phyloP scores from a whole-genome alignment of 2,329 filamentous ascomycete species.

The Sordariomycetes sp. region DNA sequence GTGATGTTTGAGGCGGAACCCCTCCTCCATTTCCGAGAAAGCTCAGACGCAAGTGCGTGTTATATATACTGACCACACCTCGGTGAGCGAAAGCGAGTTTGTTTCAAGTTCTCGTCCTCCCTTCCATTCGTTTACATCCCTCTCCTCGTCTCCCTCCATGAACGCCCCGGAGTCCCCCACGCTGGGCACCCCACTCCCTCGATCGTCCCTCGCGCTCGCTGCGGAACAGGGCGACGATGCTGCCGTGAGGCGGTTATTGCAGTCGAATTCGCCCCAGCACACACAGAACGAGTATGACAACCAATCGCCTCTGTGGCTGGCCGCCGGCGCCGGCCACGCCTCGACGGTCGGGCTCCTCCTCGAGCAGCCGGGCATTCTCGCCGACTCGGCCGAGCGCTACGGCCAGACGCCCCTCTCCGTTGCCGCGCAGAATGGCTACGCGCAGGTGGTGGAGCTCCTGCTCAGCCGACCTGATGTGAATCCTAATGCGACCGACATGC shows the following conservation, averaged over 20 bases:
- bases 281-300: not conserved
- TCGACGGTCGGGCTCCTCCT: conserved; percentile 1
- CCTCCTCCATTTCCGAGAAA: not conserved
- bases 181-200: conserved; percentile 1
- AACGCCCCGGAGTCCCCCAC: conserved; percentile 3
- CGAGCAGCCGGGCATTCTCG: not conserved
- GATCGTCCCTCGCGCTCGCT: conserved; percentile 3
- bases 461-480: conserved; percentile 7
- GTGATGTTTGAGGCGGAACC: not conserved
- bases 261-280: not conserved
- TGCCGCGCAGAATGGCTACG: conserved; percentile 10
- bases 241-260: not conserved
- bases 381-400: conserved; percentile 4
- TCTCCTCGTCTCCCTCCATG: not conserved
- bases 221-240: conserved; percentile 4
- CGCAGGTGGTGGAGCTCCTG: conserved; percentile 9
- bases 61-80: not conserved
- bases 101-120: not conserved
- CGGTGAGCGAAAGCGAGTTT: no score
- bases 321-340: conserved; percentile 3
- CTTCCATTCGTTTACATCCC: not conserved
- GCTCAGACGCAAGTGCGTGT: not conserved
- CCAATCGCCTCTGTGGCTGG: conserved; percentile 5
- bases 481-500: conserved; percentile 6
- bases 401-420: conserved; percentile 10